Percentiles rank a stretch among this genome's conserved stretches.
These are phyloP conservation scores for Sutorius eximius DNA, from an alignment of 1,284 basidiomycete species.

Conservation along the genomic window DNA sequence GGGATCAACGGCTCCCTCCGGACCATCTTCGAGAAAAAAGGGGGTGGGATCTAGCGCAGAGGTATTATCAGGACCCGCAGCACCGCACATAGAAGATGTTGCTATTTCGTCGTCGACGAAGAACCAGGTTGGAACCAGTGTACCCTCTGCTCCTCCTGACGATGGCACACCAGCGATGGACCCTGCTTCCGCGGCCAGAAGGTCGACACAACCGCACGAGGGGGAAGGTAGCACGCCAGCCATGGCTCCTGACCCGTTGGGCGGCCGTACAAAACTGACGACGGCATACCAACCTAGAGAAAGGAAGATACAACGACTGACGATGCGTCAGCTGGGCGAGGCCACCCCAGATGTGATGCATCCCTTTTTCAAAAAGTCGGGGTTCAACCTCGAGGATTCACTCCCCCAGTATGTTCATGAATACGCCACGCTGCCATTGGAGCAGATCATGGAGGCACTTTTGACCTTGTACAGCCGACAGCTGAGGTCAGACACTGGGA, in stretches of 20 bases:
- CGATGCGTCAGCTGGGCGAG: slow-evolving; percentile 82
- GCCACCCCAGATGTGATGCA: slow-evolving; percentile 87
- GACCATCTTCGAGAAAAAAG: slow-evolving; percentile 25
- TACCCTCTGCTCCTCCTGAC: slow-evolving; percentile 1
- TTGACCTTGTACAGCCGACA: slow-evolving; percentile 81
- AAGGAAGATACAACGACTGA: slow-evolving; percentile 69
- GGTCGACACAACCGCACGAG: slow-evolving; percentile 21
- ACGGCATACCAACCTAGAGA: slow-evolving; percentile 52
- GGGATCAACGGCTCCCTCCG: slow-evolving; percentile 44
- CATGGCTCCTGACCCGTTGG: background rate
- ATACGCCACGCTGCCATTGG: slow-evolving; percentile 79
- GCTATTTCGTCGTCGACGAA: background rate
- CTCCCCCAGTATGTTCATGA: slow-evolving; percentile 85
- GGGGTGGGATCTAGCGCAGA: slow-evolving; percentile 16
- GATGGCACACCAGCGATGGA: slow-evolving; percentile 12
- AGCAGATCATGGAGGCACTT: slow-evolving; percentile 83
- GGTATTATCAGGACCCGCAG: slow-evolving; percentile 3
- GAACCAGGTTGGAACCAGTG: slow-evolving; percentile 6
- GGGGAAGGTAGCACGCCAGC: slow-evolving; percentile 1
- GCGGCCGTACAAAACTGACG: slow-evolving; percentile 25
- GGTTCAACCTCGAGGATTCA: slow-evolving; percentile 77
- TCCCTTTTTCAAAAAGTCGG: slow-evolving; percentile 81
- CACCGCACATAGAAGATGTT: slow-evolving; percentile 8
- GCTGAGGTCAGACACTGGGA: slow-evolving; percentile 37
- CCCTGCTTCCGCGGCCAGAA: slow-evolving; percentile 5